A percentile compares a stretch with the other conserved stretches of the same genome.
Evolutionary conservation across 495 filamentous ascomycete genomes (phyloP).

Genomic region (Aspergillus saccharolyticus): DNA sequence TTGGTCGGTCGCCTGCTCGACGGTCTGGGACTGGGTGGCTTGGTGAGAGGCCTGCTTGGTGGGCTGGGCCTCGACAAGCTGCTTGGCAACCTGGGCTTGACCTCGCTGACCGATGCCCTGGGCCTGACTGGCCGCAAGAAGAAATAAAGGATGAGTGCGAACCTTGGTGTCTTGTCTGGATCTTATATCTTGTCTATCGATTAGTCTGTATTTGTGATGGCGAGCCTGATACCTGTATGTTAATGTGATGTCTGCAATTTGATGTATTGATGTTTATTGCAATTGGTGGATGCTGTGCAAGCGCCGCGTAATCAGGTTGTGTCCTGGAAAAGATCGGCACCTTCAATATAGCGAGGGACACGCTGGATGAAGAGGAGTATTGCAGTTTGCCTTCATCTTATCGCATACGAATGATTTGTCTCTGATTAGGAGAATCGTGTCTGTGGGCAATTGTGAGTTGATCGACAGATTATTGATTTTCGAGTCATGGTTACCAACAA

Average conservation of each 20-base stretch:
- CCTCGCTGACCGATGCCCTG: slow-evolving; percentile 51
- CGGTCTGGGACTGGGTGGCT: slow-evolving; percentile 76
- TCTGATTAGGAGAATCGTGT: too few species aligned
- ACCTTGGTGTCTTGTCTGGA: not conserved
- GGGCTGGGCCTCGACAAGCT: slow-evolving; percentile 77
- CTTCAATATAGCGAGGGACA: too few species aligned
- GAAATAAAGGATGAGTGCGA: slow-evolving; percentile 10
- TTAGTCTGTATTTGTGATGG: not conserved
- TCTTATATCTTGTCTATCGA: not conserved
- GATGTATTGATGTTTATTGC: not conserved
- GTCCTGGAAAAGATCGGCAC: too few species aligned
- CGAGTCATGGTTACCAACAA: too few species aligned
- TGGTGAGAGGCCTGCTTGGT: slow-evolving; percentile 74
- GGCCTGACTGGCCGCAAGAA: slow-evolving; percentile 32
- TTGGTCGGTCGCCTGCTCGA: slow-evolving; percentile 77
- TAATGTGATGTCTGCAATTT: not conserved
- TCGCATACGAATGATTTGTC: too few species aligned
- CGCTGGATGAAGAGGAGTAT: too few species aligned
- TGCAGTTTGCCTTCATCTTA: too few species aligned
- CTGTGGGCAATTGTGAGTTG: too few species aligned
- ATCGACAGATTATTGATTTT: too few species aligned
- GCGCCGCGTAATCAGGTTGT: not conserved
- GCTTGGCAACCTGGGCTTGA: slow-evolving; percentile 68
- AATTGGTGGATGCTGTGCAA: not conserved
- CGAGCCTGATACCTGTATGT: not conserved